phyloP scores from a whole-genome alignment of 768 basidiomycete genomes.

The Rickenella mellea region DNA sequence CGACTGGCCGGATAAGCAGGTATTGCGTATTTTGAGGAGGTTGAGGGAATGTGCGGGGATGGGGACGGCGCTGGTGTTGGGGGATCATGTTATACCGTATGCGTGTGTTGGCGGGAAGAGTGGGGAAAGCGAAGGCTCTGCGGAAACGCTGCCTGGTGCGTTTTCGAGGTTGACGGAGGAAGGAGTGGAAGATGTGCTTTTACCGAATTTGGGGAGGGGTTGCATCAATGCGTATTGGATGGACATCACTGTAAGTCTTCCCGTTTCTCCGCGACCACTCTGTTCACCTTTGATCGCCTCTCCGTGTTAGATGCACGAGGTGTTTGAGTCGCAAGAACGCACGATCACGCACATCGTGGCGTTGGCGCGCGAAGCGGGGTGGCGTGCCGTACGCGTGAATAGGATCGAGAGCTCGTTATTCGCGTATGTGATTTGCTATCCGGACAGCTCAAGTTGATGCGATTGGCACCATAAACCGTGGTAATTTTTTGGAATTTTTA shows the following conservation, averaged over 20 bases:
- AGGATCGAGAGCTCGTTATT: too few species aligned
- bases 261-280: neutral
- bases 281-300: neutral
- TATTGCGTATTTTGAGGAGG: slow-evolving; percentile 33
- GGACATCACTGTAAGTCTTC: slow-evolving; percentile 47
- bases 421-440: too few species aligned
- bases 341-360: slow-evolving; percentile 55
- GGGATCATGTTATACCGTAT: slow-evolving; percentile 61
- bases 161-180: slow-evolving; percentile 41
- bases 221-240: slow-evolving; percentile 62
- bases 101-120: slow-evolving; percentile 34
- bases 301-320: slow-evolving; percentile 56
- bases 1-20: slow-evolving; percentile 65
- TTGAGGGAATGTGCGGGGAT: slow-evolving; percentile 29
- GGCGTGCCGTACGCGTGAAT: slow-evolving; percentile 53
- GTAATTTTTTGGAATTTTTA: too few species aligned
- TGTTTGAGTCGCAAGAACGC: slow-evolving; percentile 61
- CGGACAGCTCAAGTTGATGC: too few species aligned
- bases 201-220: slow-evolving; percentile 67
- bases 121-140: slow-evolving; percentile 7
- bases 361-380: slow-evolving; percentile 46
- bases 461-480: too few species aligned
- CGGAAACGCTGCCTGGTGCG: slow-evolving; percentile 18
- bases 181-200: slow-evolving; percentile 50
- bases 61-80: slow-evolving; percentile 55